These are phyloP conservation scores for Yarrowia sp. DNA, from an alignment of 805 yeast genomes.

Conservation along the genomic window DNA sequence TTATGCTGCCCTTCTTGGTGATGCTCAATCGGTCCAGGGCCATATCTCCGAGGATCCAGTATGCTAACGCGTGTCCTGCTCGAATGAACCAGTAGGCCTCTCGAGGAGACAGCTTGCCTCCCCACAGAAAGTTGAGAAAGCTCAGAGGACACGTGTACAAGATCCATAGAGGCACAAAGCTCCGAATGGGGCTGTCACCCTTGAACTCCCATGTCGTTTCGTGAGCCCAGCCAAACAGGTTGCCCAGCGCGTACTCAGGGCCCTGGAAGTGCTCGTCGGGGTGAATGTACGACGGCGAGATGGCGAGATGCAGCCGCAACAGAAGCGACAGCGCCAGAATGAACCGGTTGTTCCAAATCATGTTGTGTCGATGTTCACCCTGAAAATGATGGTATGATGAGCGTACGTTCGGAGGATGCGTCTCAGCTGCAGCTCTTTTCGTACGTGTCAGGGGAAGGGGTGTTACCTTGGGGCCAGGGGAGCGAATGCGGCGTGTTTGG, in stretches of 20 bases:
- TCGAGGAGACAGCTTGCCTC: conserved; percentile 45
- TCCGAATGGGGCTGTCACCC: conserved; percentile 58
- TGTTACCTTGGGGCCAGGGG: neutral
- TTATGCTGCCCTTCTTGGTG: conserved; percentile 48
- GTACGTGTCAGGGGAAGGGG: neutral
- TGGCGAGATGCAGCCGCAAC: conserved; percentile 45
- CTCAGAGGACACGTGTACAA: conserved; percentile 65
- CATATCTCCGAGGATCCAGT: conserved; percentile 42
- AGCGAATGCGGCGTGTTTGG: no score
- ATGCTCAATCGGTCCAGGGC: conserved; percentile 50
- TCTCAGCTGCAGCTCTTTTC: conserved; percentile 12
- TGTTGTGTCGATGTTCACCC: neutral
- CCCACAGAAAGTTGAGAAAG: conserved; percentile 40
- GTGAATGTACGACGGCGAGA: conserved; percentile 82
- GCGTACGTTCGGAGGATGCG: neutral
- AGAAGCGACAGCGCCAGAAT: conserved; percentile 10
- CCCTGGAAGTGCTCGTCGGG: conserved; percentile 97
- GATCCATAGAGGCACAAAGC: conserved; percentile 64
- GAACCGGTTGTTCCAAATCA: conserved; percentile 10
- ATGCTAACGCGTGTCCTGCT: conserved; percentile 45
- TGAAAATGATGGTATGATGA: neutral
- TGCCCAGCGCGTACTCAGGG: conserved; percentile 55
- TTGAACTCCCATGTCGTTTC: conserved; percentile 83
- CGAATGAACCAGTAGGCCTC: conserved; percentile 54
- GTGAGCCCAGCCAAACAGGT: conserved; percentile 46